Evolutionary conservation across 331 rosid species (phyloP).

Genomic region (Acacia pycnantha): DNA sequence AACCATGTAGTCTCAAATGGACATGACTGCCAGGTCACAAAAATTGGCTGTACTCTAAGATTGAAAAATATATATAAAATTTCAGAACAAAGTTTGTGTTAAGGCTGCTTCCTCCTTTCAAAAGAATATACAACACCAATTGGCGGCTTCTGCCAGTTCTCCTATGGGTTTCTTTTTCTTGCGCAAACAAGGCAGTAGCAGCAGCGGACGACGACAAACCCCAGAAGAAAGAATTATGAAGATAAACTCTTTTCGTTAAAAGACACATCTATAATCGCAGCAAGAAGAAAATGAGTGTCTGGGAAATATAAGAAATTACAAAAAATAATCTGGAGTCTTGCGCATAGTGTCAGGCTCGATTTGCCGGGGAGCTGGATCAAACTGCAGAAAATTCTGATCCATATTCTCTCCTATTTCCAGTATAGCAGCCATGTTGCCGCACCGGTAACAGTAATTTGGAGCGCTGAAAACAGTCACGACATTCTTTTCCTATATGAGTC

Average conservation of each 20-base stretch:
- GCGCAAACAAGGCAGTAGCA: constrained; percentile 52
- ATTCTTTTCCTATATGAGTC: constrained; percentile 70
- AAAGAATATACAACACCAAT: constrained; percentile 74
- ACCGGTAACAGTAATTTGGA: constrained; percentile 96
- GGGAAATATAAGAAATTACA: constrained; percentile 56
- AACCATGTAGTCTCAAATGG: constrained; percentile 30
- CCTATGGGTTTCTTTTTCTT: constrained; percentile 59
- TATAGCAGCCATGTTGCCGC: constrained; percentile 99
- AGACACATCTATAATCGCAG: constrained; percentile 67
- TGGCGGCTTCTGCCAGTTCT: constrained; percentile 53
- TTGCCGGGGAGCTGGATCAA: constrained; percentile 99
- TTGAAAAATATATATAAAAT: constrained; percentile 27
- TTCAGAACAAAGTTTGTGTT: constrained; percentile 54
- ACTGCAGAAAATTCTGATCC: constrained; percentile 97
- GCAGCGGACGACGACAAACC: constrained; percentile 30
- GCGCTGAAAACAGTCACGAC: constrained; percentile 99
- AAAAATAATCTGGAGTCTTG: constrained; percentile 99
- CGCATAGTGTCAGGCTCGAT: constrained; percentile 94
- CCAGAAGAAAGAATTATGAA: constrained; percentile 73
- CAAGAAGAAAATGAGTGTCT: constrained; percentile 48
- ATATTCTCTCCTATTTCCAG: constrained; percentile 94
- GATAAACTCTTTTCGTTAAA: constrained; percentile 46
- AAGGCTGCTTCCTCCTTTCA: constrained; percentile 53
- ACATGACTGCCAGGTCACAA: constrained; percentile 30
- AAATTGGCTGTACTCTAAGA: constrained; percentile 42